phyloP scores from a whole-genome alignment of 2,329 filamentous ascomycete genomes.

The Rugonectria rugulosa region DNA sequence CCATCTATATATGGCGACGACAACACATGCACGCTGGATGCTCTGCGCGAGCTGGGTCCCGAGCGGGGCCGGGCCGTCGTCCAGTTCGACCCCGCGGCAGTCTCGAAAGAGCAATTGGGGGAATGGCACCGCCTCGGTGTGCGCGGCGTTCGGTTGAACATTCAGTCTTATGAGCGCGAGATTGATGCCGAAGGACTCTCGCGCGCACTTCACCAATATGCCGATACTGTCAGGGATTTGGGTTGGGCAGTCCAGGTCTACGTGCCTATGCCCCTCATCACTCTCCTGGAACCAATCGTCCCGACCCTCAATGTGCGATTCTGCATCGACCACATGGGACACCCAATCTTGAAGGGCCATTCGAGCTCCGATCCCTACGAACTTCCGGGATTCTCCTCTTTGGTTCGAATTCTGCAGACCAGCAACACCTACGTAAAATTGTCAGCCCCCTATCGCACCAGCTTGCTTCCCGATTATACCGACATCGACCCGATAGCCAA shows the following conservation, averaged over 20 bases:
- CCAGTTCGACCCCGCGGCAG: slow-evolving; percentile 57
- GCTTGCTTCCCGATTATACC: slow-evolving; percentile 50
- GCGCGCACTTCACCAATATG: slow-evolving; percentile 54
- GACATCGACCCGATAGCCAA: slow-evolving; percentile 57
- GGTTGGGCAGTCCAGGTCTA: slow-evolving; percentile 68
- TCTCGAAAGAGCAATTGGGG: slow-evolving; percentile 47
- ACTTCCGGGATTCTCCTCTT: slow-evolving; percentile 43
- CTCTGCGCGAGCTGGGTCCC: slow-evolving; percentile 57
- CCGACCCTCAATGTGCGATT: slow-evolving; percentile 58
- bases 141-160: slow-evolving; percentile 65
- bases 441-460: slow-evolving; percentile 65
- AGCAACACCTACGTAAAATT: slow-evolving; percentile 64
- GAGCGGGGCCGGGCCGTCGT: slow-evolving; percentile 62
- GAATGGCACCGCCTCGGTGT: slow-evolving; percentile 66
- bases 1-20: slow-evolving; percentile 69
- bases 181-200: slow-evolving; percentile 51
- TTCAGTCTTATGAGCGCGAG: slow-evolving; percentile 59
- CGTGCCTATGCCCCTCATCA: slow-evolving; percentile 58
- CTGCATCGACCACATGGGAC: slow-evolving; percentile 68
- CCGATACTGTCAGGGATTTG: slow-evolving; percentile 56
- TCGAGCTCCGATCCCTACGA: slow-evolving; percentile 35
- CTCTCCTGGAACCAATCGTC: slow-evolving; percentile 56
- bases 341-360: slow-evolving; percentile 48
- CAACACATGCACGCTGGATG: slow-evolving; percentile 65
- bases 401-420: slow-evolving; percentile 54